These are phyloP conservation scores for Puccinia coronata DNA, from an alignment of 1,284 basidiomycete species.

Conservation along the genomic window DNA sequence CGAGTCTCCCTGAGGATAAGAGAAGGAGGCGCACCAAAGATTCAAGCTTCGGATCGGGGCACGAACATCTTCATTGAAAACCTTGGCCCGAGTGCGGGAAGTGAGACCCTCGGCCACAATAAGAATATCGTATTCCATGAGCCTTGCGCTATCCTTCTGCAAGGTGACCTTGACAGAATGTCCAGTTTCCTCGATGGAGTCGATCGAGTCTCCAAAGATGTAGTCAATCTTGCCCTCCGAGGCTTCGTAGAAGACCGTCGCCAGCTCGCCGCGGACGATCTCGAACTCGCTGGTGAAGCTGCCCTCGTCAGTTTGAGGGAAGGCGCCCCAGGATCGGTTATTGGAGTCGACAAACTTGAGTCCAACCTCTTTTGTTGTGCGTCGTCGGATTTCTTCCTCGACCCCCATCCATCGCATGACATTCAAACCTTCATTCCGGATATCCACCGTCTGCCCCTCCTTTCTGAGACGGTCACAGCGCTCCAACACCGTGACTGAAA, in stretches of 20 bases:
- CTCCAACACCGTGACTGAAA: constrained; percentile 53
- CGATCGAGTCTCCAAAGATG: constrained; percentile 50
- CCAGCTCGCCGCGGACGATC: constrained; percentile 53
- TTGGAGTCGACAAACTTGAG: constrained; percentile 49
- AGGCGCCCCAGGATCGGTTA: constrained; percentile 29
- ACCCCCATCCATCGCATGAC: constrained; percentile 52
- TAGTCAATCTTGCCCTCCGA: constrained; percentile 49
- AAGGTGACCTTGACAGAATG: constrained; percentile 44
- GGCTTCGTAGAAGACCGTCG: constrained; percentile 49
- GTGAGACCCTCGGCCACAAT: constrained; percentile 53
- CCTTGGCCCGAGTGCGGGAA: constrained; percentile 51
- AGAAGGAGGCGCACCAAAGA: neutral
- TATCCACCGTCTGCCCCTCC: constrained; percentile 53
- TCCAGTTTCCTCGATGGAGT: constrained; percentile 48
- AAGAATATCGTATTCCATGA: constrained; percentile 51
- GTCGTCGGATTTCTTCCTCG: neutral
- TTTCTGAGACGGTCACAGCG: constrained; percentile 39
- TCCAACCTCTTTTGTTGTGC: neutral
- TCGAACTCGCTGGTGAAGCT: constrained; percentile 51
- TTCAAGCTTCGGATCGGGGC: neutral
- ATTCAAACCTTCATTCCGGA: constrained; percentile 51
- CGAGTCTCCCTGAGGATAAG: neutral
- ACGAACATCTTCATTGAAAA: constrained; percentile 39
- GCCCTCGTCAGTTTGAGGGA: neutral
- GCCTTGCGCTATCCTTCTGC: constrained; percentile 44